A percentile compares a stretch with the other conserved stretches of the same genome.
Evolutionary conservation across 306 rosid genomes (phyloP).

Genomic region (Crotalaria pallida): DNA sequence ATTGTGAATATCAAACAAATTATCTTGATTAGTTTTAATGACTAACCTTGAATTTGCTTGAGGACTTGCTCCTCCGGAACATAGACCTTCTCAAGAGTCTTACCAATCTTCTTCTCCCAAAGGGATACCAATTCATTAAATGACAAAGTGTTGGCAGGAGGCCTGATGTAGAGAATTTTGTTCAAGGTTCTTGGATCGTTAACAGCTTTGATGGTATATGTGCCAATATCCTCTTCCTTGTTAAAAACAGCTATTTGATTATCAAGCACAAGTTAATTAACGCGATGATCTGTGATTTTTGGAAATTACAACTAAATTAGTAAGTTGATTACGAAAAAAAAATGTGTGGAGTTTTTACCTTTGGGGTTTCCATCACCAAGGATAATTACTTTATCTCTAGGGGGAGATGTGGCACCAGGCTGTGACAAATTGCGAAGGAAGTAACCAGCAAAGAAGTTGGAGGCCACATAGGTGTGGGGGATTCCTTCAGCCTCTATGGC

Average conservation of each 20-base stretch:
- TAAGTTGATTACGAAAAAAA: not conserved
- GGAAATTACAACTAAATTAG: too few species aligned
- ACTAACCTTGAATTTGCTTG: conserved; percentile 18
- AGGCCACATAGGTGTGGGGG: too few species aligned
- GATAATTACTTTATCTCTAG: conserved; percentile 29
- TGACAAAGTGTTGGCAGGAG: conserved; percentile 23
- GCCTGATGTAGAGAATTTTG: conserved; percentile 31
- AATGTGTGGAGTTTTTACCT: conserved; percentile 13
- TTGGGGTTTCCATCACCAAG: conserved; percentile 36
- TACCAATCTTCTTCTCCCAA: conserved; percentile 41
- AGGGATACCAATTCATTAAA: conserved; percentile 35
- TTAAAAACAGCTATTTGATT: conserved; percentile 19
- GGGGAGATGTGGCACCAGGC: conserved; percentile 18
- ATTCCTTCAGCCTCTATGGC: conserved; percentile 30
- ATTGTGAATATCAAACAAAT: not conserved
- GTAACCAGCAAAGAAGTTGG: conserved; percentile 27
- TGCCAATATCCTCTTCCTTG: conserved; percentile 41
- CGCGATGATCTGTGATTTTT: not conserved
- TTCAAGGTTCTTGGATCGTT: conserved; percentile 45
- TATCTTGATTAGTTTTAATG: too few species aligned
- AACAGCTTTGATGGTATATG: conserved; percentile 31
- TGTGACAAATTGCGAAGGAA: conserved; percentile 22
- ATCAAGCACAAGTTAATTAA: not conserved
- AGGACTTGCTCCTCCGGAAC: conserved; percentile 19
- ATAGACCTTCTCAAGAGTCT: conserved; percentile 25